Evolutionary conservation across 2,329 filamentous ascomycete species (phyloP).

Genomic region (Aspergillus piperis): DNA sequence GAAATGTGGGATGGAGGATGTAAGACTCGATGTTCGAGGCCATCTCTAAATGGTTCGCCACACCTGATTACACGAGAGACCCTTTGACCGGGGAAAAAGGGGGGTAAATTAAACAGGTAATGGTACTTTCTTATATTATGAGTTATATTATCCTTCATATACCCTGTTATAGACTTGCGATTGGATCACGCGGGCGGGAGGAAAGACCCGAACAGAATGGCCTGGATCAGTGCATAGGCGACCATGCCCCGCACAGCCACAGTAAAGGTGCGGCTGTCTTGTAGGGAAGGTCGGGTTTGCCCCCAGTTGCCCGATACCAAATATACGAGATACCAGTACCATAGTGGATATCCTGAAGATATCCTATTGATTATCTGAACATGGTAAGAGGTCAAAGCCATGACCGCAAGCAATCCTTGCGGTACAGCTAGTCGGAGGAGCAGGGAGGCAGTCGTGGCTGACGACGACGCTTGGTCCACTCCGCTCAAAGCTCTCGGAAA

Average conservation of each 20-base stretch:
- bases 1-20: no score
- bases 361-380: constrained; percentile 92
- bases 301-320: constrained; percentile 26
- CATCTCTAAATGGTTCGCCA: no score
- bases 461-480: constrained; percentile 14
- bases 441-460: constrained; percentile 29
- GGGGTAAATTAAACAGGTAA: no score
- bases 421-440: constrained; percentile 64
- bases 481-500: constrained; percentile 15
- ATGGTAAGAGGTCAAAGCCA: constrained; percentile 80
- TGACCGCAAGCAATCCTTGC: constrained; percentile 69
- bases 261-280: constrained; percentile 23
- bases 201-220: constrained; percentile 81
- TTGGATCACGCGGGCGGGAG: constrained; percentile 73
- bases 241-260: constrained; percentile 67
- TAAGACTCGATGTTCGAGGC: no score
- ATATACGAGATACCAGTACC: constrained; percentile 78
- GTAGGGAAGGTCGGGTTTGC: constrained; percentile 10
- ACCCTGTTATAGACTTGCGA: not conserved
- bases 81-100: no score
- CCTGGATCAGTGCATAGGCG: constrained; percentile 82
- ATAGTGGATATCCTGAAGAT: constrained; percentile 82
- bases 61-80: no score
- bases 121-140: no score
- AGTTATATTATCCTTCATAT: not conserved